Evolutionary conservation across 1,139 yeast species (phyloP), one percentile per base, ranked within the genome.

Genomic region (Yamadazyma dendronema): DNA sequence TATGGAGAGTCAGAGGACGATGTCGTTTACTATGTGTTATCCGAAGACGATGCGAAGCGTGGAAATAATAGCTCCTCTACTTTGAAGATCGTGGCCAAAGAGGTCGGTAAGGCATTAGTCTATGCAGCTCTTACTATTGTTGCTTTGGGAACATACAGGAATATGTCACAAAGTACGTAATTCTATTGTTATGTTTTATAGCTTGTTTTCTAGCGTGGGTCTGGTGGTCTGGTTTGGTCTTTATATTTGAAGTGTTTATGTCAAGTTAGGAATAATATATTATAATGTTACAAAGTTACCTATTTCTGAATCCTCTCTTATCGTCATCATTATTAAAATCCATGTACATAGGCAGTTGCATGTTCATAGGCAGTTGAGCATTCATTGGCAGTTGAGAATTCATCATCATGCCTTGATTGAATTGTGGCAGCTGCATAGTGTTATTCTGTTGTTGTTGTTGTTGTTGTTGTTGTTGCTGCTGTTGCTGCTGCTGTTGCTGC

Each of bases 91-190:
- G 27, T 40, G 4, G 22, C 27, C 9, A 65, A 62, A 39, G 76
- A 70, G 42, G 48, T 52, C 5, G 60, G 58, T 2, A 67, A 65
- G 41, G 74, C 67, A 4, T 42, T 60, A 6, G 37, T 65, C 14
- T 68, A 69, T 41, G 63, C 55, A 7, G 41, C 53, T 13, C 63
- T 63, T 3, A 67, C 75, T 1, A 48, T 70, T 28, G 44, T 63
- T 12, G 73, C 71, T 2, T 59, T 71, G 42, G 74, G 71, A 6
- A 46, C 58, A 11, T 70, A 68, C 48, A 74, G 74, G 4, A 43
- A 51, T 29, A 37, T 36, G 31, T 21, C 22, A 12, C 29, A 30
- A 28, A 17, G 28, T 23, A 27, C 30, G 31, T 26, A 12, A 33
- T 33, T 21, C 6, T 9, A 25, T 16, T 17, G 24, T 17, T 17